phyloP scores from a whole-genome alignment of 495 filamentous ascomycete genomes.

The Hypoxylon rickii region DNA sequence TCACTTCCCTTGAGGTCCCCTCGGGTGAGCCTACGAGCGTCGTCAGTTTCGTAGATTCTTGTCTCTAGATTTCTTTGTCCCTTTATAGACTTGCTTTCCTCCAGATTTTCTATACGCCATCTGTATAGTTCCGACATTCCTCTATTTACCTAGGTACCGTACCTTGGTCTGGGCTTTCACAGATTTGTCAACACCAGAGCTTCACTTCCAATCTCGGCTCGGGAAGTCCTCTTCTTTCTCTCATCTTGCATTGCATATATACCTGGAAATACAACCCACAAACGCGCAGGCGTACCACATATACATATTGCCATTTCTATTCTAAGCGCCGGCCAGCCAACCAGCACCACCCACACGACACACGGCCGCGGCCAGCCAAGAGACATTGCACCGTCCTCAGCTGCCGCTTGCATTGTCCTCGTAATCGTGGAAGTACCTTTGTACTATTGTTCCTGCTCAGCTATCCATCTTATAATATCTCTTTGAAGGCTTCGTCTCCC shows the following conservation, averaged over 20 bases:
- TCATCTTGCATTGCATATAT: slow-evolving; percentile 32
- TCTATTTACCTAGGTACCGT: slow-evolving; percentile 3
- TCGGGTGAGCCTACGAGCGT: slow-evolving; percentile 3
- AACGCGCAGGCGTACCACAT: slow-evolving; percentile 14
- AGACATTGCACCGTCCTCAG: slow-evolving; percentile 32
- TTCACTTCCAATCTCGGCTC: slow-evolving; percentile 38
- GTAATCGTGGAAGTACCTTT: slow-evolving; percentile 14
- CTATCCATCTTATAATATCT: slow-evolving; percentile 26
- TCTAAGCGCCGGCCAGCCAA: slow-evolving; percentile 39
- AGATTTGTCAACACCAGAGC: slow-evolving; percentile 6
- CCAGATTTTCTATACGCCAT: background rate
- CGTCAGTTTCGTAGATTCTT: slow-evolving; percentile 3
- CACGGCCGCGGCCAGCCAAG: slow-evolving; percentile 30
- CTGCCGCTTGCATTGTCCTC: slow-evolving; percentile 31
- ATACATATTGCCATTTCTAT: slow-evolving; percentile 25
- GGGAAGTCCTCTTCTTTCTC: slow-evolving; percentile 22
- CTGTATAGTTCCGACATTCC: background rate
- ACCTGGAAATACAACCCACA: slow-evolving; percentile 16
- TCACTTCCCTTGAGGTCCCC: too few species aligned
- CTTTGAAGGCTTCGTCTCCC: slow-evolving; percentile 14
- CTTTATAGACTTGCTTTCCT: slow-evolving; percentile 15
- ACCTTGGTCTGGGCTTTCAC: background rate
- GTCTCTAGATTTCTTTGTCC: slow-evolving; percentile 6
- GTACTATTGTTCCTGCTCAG: slow-evolving; percentile 12
- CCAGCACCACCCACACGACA: slow-evolving; percentile 16